A percentile compares a stretch with the other conserved stretches of the same genome.
Conservation (phyloP, 306 rosid genomes). For the Pterocarpus santalinus region DNA sequence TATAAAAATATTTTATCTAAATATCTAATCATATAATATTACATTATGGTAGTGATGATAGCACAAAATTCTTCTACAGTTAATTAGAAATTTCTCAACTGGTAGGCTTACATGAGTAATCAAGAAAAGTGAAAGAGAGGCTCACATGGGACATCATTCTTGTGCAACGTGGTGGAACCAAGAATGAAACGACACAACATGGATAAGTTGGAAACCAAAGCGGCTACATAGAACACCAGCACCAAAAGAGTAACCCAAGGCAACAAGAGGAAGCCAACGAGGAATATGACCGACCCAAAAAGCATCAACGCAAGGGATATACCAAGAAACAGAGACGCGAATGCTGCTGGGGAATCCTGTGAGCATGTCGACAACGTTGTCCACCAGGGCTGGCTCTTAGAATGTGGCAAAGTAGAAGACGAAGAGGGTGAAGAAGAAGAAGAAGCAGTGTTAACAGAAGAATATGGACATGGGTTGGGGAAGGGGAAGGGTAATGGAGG, state of each 20-base stretch:
- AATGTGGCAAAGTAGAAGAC: neutral
- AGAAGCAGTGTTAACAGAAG: neutral
- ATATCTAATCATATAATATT: too few relatives aligned
- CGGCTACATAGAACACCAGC: conserved; percentile 46
- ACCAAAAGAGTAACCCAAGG: conserved; percentile 50
- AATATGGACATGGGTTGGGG: neutral
- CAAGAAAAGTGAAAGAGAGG: neutral
- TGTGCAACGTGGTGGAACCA: neutral
- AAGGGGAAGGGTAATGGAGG: conserved; percentile 43
- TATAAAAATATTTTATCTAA: too few relatives aligned
- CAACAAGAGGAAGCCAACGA: conserved; percentile 49
- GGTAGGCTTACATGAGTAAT: too few relatives aligned
- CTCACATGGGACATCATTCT: conserved; percentile 22
- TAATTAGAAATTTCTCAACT: too few relatives aligned
- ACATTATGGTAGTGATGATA: too few relatives aligned
- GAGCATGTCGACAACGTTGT: conserved; percentile 2
- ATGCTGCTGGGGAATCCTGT: conserved; percentile 46
- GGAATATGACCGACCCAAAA: conserved; percentile 47
- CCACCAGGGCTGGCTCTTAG: conserved; percentile 37
- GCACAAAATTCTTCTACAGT: too few relatives aligned
- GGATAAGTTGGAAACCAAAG: conserved; percentile 41
- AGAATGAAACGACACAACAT: conserved; percentile 41
- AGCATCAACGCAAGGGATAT: conserved; percentile 58
- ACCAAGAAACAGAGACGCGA: conserved; percentile 60
- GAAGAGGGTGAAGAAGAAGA: conserved; percentile 3